Evolutionary conservation across 176 grass and related monocot species (phyloP), one percentile per base, ranked within the genome.

Genomic region (Avena sativa): DNA sequence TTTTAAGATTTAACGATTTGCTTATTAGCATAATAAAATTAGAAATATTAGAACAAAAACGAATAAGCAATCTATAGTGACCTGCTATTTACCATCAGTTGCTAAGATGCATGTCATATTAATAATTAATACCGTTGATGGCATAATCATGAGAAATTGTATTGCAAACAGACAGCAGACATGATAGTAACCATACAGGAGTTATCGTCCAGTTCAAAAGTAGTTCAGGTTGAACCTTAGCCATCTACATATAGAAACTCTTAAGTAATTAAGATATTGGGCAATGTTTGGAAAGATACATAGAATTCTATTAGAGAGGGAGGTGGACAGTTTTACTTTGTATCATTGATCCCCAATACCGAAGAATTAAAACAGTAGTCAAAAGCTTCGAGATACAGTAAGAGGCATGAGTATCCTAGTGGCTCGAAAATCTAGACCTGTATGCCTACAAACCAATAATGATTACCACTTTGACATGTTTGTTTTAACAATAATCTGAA

Each of bases 11-110:
- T 57, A 74, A 55, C 19, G 2, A 73, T 84, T 40, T 84, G 34
- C 43, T 62, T 64, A 85, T 32, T 56, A 65, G 71, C 30, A 84
- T 63, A 73, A 51, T n/a, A 80, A 89, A 83, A 80, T 59, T 5
- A 59, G 47, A 48, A 88, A 76, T 14, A 81, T 36, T 9, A 80
- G 52, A 65, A 32, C 44, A 81, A 55, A 43, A 28, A 85, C 48
- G 65, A 67, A 80, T 50, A 28, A 36, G 13, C 8, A 40, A 21
- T n/a, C 11, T 30, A 28, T 10, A 26, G 26, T n/a, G 87, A 43
- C 7, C 5, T 50, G 20, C 40, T 73, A 53, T 79, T 61, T 79
- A 16, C 34, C 52, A 88, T 89, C 32, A 30, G 49, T 89, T 79
- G 48, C 14, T 73, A 86, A 50, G 38, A 78, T 79, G 26, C 40